These are phyloP conservation scores for Xylaria hypoxylon DNA, from an alignment of 2,329 filamentous ascomycete species.

Conservation along the genomic window DNA sequence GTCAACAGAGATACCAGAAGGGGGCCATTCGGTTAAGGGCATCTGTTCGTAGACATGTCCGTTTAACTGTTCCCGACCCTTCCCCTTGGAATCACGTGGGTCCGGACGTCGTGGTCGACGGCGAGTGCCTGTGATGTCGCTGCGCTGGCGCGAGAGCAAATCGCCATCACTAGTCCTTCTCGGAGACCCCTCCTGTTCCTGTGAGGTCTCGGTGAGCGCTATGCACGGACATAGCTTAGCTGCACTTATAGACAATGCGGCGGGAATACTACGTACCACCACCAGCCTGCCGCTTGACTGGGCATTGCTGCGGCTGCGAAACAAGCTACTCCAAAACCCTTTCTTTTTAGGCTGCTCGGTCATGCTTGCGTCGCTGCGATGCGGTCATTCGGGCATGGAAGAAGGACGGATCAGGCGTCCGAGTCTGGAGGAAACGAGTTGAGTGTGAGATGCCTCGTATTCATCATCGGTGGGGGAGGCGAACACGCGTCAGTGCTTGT, in stretches of 20 bases:
- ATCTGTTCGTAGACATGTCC: constrained; percentile 49
- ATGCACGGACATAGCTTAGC: constrained; percentile 34
- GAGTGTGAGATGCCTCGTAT: constrained; percentile 39
- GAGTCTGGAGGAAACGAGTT: constrained; percentile 34
- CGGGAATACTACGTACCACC: constrained; percentile 51
- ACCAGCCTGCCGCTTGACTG: constrained; percentile 54
- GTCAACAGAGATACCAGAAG: constrained; percentile 60
- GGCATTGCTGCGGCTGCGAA: constrained; percentile 61
- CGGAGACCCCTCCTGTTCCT: constrained; percentile 50
- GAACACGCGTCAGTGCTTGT: constrained; percentile 47
- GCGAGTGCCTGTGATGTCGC: constrained; percentile 50
- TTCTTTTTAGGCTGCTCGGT: constrained; percentile 56
- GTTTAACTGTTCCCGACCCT: constrained; percentile 53
- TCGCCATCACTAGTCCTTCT: constrained; percentile 53
- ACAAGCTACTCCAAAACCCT: constrained; percentile 61
- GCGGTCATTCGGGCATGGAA: constrained; percentile 30
- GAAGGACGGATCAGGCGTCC: constrained; percentile 34
- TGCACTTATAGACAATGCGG: constrained; percentile 26
- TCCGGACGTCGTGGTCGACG: constrained; percentile 58
- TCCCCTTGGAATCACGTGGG: constrained; percentile 54
- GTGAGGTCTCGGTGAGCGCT: constrained; percentile 33
- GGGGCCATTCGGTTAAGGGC: constrained; percentile 68
- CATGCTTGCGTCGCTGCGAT: constrained; percentile 41
- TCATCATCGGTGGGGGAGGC: constrained; percentile 42
- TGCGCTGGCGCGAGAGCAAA: constrained; percentile 46